Evolutionary conservation across 108 stramenopile species (phyloP), one percentile per base, ranked within the genome.

Genomic region (Aurantiochytrium sp.): DNA sequence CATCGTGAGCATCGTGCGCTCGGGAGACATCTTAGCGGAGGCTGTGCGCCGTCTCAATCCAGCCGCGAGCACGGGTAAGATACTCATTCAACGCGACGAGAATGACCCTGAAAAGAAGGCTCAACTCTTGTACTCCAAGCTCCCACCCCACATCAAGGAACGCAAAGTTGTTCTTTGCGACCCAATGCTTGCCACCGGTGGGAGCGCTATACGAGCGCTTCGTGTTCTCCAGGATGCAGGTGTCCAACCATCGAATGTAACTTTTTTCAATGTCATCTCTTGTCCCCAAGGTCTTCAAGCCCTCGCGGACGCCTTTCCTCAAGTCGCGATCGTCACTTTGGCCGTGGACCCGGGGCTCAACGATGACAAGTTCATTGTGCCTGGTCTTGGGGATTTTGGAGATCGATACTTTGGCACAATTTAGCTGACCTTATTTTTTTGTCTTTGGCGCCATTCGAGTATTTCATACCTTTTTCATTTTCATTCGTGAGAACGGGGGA

Each of bases 181-280:
- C 92, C 99, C 99, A 12, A 99, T 99, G 99, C 93, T 99, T 72
- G 99, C 98, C 10, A 99, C 99, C 5, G 99, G 98, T 23, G 98
- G 98, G 21, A 95, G 94, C 47, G 97, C 97, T 6, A 72, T 91
- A n/a, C 90, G 89, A 71, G 99, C 99, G 25, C 90, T 99, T 35
- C 90, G 94, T 18, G 91, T 92, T 5, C 89, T 99, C 88, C 69
- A 94, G 4, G 92, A 93, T 0, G 58, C 87, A 5, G 95, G 95
- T 29, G 97, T 97, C 0, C 89, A 93, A 58, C 93, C 94, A 4
- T 73, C 89, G 16, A 90, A 90, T 10, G 97, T 99, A 60, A 87
- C 97, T 14, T 98, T 99, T 96, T 93, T 96, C 58, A 99, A 97
- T 89, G 96, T 99, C 72, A 96, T 99, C 14, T 96, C 94, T 87